phyloP scores from a whole-genome alignment of 2,329 filamentous ascomycete genomes.

The Zymoseptoria pseudotritici region DNA sequence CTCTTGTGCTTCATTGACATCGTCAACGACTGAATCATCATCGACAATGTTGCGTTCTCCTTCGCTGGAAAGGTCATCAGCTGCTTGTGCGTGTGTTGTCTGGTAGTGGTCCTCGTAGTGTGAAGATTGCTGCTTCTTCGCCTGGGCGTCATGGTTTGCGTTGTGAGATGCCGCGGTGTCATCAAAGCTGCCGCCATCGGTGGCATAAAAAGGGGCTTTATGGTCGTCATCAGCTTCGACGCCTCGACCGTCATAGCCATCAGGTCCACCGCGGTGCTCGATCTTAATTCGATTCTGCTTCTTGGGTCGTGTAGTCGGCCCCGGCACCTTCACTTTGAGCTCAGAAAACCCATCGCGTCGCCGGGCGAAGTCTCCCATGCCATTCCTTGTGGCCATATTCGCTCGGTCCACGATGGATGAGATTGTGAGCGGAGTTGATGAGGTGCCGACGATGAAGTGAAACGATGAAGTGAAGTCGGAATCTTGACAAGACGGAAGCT shows the following conservation, averaged over 20 bases:
- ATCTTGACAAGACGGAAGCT: neutral
- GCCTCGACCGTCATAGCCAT: neutral
- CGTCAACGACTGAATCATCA: too few species aligned
- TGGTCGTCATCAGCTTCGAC: neutral
- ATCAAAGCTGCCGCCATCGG: neutral
- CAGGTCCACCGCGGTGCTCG: neutral
- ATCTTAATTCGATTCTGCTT: neutral
- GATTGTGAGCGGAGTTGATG: neutral
- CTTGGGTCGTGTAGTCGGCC: neutral
- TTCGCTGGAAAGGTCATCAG: too few species aligned
- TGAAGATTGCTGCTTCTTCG: neutral
- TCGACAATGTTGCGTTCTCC: too few species aligned
- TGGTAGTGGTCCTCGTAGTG: neutral
- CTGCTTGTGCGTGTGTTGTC: too few species aligned
- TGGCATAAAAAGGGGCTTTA: neutral
- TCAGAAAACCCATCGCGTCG: neutral
- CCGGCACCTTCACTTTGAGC: neutral
- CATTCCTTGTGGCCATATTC: neutral
- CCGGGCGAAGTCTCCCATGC: neutral
- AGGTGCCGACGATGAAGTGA: neutral
- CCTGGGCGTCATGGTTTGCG: neutral
- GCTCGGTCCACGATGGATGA: neutral
- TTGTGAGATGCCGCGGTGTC: neutral
- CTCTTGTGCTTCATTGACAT: too few species aligned
- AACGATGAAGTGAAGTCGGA: neutral